Percentiles rank a stretch among this genome's conserved stretches.
These are phyloP conservation scores for Aspergillus candidus DNA, from an alignment of 2,329 filamentous ascomycete genomes.

Conservation along the genomic window DNA sequence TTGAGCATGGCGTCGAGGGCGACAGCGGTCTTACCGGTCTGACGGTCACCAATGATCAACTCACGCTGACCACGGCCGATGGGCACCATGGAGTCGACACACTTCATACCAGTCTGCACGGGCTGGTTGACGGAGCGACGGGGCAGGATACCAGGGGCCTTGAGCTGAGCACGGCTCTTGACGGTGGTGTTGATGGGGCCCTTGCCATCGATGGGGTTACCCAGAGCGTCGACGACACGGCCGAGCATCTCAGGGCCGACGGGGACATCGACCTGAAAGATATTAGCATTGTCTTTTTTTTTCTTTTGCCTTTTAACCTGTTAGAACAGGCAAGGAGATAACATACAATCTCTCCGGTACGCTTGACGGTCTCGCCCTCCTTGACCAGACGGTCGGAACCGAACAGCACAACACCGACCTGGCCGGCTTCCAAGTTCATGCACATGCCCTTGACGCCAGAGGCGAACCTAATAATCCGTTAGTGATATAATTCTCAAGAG, in stretches of 20 bases:
- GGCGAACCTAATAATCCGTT: slow-evolving; percentile 66
- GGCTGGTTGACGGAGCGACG: slow-evolving; percentile 96
- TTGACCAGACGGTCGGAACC: slow-evolving; percentile 99
- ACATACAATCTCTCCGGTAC: slow-evolving; percentile 97
- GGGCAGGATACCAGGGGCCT: slow-evolving; percentile 97
- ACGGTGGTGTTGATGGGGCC: slow-evolving; percentile 87
- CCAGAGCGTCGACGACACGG: slow-evolving; percentile 96
- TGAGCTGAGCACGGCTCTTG: slow-evolving; percentile 94
- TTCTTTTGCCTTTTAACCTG: neutral
- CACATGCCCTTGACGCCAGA: slow-evolving; percentile 99
- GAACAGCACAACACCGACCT: slow-evolving; percentile 99
- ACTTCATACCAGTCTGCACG: slow-evolving; percentile 99
- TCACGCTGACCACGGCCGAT: slow-evolving; percentile 99
- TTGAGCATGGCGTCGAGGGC: slow-evolving; percentile 97
- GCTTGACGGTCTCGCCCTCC: slow-evolving; percentile 99
- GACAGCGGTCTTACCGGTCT: slow-evolving; percentile 99
- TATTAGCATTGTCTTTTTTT: neutral
- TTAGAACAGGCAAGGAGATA: slow-evolving; percentile 3
- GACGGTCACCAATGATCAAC: slow-evolving; percentile 99
- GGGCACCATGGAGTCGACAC: slow-evolving; percentile 98
- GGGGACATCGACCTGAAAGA: slow-evolving; percentile 78
- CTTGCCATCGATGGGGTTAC: slow-evolving; percentile 99
- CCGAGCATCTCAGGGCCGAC: slow-evolving; percentile 90
- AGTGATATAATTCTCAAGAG: slow-evolving; percentile 13
- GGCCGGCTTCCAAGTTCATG: slow-evolving; percentile 99